A percentile compares a stretch with the other conserved stretches of the same genome.
phyloP scores from a whole-genome alignment of 345 rosid species.

The Lagerstroemia speciosa region DNA sequence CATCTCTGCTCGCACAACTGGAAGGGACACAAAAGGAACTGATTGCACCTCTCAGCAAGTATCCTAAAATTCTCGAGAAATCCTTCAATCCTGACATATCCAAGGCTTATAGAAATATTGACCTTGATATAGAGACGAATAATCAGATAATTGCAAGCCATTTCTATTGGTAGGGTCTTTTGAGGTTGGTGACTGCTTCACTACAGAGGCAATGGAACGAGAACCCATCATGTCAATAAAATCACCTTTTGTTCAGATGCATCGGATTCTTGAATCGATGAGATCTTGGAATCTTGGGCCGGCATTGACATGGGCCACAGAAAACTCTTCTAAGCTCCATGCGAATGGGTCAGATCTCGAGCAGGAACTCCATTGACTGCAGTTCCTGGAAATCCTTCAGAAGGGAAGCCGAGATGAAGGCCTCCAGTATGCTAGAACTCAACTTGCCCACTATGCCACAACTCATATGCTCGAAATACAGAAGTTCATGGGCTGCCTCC shows the following conservation, averaged over 20 bases:
- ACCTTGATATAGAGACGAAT: conserved; percentile 39
- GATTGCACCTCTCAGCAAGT: conserved; percentile 37
- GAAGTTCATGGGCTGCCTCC: conserved; percentile 41
- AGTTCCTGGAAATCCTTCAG: conserved; percentile 54
- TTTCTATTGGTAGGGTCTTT: conserved; percentile 64
- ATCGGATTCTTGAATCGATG: conserved; percentile 49
- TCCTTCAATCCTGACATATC: conserved; percentile 58
- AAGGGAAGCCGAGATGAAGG: conserved; percentile 42
- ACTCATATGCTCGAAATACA: conserved; percentile 33
- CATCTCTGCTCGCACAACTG: conserved; percentile 36
- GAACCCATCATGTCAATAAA: conserved; percentile 14
- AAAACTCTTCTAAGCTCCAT: conserved; percentile 39
- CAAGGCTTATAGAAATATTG: conserved; percentile 53
- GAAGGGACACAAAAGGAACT: conserved; percentile 57
- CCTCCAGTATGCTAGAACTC: conserved; percentile 44
- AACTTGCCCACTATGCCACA: conserved; percentile 36
- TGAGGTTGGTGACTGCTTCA: conserved; percentile 67
- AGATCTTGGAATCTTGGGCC: conserved; percentile 44
- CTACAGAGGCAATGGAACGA: conserved; percentile 27
- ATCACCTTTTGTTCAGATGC: conserved; percentile 48
- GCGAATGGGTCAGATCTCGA: conserved; percentile 45
- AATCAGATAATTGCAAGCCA: conserved; percentile 60
- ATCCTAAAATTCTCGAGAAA: conserved; percentile 49
- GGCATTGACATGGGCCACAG: conserved; percentile 63
- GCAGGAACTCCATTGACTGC: conserved; percentile 46